These are phyloP conservation scores for Chlamydomonas sp. DNA, from an alignment of 139 green algal species.

Conservation along the genomic window DNA sequence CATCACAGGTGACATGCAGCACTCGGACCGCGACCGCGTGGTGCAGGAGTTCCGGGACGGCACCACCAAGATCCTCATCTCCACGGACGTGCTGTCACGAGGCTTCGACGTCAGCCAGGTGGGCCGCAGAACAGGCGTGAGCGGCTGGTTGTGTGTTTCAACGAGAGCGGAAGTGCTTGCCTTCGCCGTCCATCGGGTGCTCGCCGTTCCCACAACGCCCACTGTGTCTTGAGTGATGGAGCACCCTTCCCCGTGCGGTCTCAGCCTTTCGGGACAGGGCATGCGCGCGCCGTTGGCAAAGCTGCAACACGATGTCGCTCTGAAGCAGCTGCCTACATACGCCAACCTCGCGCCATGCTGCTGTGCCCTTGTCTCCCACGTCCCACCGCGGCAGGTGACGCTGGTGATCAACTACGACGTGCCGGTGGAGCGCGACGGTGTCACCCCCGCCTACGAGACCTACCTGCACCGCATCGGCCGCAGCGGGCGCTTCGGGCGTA, in stretches of 20 bases:
- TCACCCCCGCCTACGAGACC: slow-evolving; percentile 92
- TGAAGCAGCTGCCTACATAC: neutral
- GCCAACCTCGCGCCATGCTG: neutral
- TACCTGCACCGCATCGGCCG: slow-evolving; percentile 99
- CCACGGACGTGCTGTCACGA: slow-evolving; percentile 95
- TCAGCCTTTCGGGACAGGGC: too few relatives aligned
- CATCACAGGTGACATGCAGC: slow-evolving; percentile 89
- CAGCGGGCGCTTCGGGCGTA: slow-evolving; percentile 94
- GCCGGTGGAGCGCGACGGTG: slow-evolving; percentile 84
- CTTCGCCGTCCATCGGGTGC: neutral
- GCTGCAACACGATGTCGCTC: too few relatives aligned
- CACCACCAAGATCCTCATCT: slow-evolving; percentile 96
- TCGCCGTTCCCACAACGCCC: neutral
- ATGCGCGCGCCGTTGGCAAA: too few relatives aligned
- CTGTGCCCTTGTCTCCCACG: neutral
- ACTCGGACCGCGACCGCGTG: slow-evolving; percentile 86
- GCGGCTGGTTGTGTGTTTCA: neutral
- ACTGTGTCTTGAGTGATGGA: neutral
- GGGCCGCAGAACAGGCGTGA: neutral
- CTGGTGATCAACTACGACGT: slow-evolving; percentile 99
- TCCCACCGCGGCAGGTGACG: slow-evolving; percentile 78
- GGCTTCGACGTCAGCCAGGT: slow-evolving; percentile 98
- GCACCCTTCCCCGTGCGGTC: neutral
- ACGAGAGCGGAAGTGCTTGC: too few relatives aligned
- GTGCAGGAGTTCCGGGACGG: slow-evolving; percentile 93